Conservation (phyloP, 768 basidiomycete genomes). For the Epithele typhae region DNA sequence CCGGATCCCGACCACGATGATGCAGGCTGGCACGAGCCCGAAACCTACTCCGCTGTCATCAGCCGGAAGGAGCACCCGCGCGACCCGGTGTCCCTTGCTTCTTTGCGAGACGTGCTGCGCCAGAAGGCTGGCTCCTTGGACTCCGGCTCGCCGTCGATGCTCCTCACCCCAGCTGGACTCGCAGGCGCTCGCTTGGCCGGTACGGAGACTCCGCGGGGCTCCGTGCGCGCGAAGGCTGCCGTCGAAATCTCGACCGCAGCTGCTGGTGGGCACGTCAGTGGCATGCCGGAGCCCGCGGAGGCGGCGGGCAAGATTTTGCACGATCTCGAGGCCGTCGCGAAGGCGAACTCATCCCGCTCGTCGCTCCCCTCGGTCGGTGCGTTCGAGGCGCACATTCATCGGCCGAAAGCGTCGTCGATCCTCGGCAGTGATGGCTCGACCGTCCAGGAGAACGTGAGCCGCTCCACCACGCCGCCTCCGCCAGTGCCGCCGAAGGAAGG, state of each 20-base stretch:
- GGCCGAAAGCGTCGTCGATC: constrained; percentile 37
- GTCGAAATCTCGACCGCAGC: constrained; percentile 48
- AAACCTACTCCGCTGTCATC: constrained; percentile 55
- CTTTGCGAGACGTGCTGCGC: constrained; percentile 58
- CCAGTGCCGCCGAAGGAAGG: constrained; percentile 18
- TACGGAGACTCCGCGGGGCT: constrained; percentile 30
- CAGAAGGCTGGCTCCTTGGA: constrained; percentile 46
- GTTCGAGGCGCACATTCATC: constrained; percentile 34
- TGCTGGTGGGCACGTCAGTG: constrained; percentile 46
- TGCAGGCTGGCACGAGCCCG: constrained; percentile 55
- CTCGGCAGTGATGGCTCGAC: constrained; percentile 39
- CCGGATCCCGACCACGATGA: constrained; percentile 62
- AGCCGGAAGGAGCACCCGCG: constrained; percentile 60
- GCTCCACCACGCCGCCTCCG: constrained; percentile 14
- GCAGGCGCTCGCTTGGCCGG: constrained; percentile 12
- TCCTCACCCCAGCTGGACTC: constrained; percentile 15
- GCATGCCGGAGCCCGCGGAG: constrained; percentile 30
- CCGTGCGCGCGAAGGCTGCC: constrained; percentile 54
- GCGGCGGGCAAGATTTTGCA: constrained; percentile 43
- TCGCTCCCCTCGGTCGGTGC: constrained; percentile 18
- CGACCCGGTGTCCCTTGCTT: constrained; percentile 49
- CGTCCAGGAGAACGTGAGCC: constrained; percentile 15
- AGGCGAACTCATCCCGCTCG: constrained; percentile 20
- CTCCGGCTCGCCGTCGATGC: constrained; percentile 19
- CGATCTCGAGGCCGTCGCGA: constrained; percentile 33